Evolutionary conservation across 331 rosid species (phyloP).

Genomic region (Malus hybrid): DNA sequence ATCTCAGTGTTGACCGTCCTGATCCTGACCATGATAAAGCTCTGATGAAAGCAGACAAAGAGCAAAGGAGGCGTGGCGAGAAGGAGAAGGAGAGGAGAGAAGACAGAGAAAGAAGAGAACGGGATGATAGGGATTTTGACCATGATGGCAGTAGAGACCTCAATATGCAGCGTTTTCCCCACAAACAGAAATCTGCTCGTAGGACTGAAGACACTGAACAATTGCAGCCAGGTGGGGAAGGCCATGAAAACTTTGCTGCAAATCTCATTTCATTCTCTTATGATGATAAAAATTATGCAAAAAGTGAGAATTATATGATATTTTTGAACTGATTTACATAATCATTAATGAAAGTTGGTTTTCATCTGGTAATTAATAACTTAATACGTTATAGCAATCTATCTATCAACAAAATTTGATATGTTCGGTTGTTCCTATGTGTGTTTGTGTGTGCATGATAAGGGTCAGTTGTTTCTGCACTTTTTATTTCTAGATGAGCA

Average conservation of each 20-base stretch:
- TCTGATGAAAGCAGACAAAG: slow-evolving; percentile 58
- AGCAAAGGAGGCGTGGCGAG: slow-evolving; percentile 63
- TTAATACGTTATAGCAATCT: not conserved
- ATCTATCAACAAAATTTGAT: not conserved
- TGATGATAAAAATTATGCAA: slow-evolving; percentile 60
- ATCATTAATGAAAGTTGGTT: not conserved
- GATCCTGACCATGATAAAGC: slow-evolving; percentile 67
- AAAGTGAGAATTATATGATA: slow-evolving; percentile 50
- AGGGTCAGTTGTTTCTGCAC: not conserved
- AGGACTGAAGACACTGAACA: slow-evolving; percentile 74
- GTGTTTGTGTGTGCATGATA: not conserved
- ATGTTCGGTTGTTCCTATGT: not conserved
- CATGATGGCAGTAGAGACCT: slow-evolving; percentile 61
- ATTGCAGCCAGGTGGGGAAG: slow-evolving; percentile 53
- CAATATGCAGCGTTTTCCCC: slow-evolving; percentile 47
- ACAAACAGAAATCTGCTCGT: slow-evolving; percentile 51
- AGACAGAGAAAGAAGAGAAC: slow-evolving; percentile 72
- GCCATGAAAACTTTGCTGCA: slow-evolving; percentile 57
- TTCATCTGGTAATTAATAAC: not conserved
- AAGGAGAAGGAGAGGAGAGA: slow-evolving; percentile 81
- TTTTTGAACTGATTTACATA: slow-evolving; percentile 12
- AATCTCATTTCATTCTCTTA: slow-evolving; percentile 53
- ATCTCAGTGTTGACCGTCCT: slow-evolving; percentile 82
- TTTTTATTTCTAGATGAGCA: not conserved
- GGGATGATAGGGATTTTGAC: slow-evolving; percentile 71